Conservation (phyloP, 495 filamentous ascomycete species). For the Terfezia boudieri region DNA sequence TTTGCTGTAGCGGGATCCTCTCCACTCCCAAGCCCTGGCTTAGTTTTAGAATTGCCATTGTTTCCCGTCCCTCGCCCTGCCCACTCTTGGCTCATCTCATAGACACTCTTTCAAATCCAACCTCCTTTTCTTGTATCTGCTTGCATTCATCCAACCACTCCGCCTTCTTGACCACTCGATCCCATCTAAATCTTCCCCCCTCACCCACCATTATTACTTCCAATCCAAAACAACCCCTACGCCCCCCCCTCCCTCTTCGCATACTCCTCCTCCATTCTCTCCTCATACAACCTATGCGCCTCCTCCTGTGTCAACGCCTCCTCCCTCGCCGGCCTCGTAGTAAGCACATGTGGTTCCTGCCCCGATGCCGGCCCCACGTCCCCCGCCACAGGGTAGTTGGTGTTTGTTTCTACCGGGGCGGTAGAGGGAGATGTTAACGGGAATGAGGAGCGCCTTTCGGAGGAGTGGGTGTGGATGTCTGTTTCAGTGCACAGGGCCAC, state of each 20-base stretch:
- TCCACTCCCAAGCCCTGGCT: too few species aligned
- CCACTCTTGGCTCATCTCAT: too few species aligned
- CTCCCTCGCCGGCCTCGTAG: not conserved
- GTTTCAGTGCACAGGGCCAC: not conserved
- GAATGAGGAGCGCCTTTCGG: not conserved
- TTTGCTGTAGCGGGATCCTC: too few species aligned
- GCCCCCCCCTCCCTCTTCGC: constrained; percentile 55
- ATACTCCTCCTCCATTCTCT: constrained; percentile 58
- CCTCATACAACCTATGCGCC: constrained; percentile 40
- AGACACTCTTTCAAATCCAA: too few species aligned
- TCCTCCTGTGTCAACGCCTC: constrained; percentile 21
- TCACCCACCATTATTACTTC: not conserved
- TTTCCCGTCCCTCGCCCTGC: too few species aligned
- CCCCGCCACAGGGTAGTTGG: not conserved
- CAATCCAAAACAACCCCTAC: constrained; percentile 13
- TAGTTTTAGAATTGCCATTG: too few species aligned
- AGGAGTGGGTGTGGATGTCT: not conserved
- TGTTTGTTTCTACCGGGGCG: not conserved
- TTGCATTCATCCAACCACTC: too few species aligned
- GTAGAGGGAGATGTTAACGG: not conserved
- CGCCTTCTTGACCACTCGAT: too few species aligned
- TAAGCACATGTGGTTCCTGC: too few species aligned
- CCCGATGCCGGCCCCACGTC: too few species aligned
- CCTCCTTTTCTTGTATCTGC: too few species aligned
- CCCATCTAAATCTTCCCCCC: not conserved